phyloP scores from a whole-genome alignment of 2,329 filamentous ascomycete genomes.

The Nigrospora osmanthi region DNA sequence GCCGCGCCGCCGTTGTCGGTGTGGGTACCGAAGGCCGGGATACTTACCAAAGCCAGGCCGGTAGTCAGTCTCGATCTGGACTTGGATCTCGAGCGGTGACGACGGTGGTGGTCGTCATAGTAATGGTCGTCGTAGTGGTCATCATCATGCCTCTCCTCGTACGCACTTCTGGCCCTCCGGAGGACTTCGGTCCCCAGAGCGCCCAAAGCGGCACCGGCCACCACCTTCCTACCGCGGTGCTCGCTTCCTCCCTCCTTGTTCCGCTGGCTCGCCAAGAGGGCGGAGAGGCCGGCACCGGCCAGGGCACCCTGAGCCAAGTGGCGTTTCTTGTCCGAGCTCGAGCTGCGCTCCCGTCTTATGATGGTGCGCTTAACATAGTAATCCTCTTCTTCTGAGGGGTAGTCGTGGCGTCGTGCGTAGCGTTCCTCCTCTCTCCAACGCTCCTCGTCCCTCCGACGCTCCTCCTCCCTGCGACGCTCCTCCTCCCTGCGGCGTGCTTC shows the following conservation, averaged over 20 bases:
- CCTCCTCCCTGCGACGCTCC: constrained; percentile 6
- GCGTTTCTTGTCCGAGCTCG: constrained; percentile 45
- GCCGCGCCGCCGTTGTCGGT: not conserved
- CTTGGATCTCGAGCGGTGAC: constrained; percentile 26
- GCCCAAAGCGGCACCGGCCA: constrained; percentile 55
- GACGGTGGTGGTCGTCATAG: constrained; percentile 26
- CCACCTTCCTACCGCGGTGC: constrained; percentile 48
- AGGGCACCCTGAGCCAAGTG: constrained; percentile 58
- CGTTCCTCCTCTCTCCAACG: constrained; percentile 18
- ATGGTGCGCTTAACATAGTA: constrained; percentile 37
- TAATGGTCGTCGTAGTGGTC: constrained; percentile 23
- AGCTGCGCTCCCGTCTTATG: constrained; percentile 42
- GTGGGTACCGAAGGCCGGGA: not conserved
- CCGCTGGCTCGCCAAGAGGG: constrained; percentile 48
- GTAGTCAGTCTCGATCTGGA: constrained; percentile 43
- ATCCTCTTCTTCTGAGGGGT: constrained; percentile 33
- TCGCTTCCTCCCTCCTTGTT: constrained; percentile 41
- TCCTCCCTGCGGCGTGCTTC: constrained; percentile 7
- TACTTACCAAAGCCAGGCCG: constrained; percentile 48
- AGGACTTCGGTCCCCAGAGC: constrained; percentile 55
- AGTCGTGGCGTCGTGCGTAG: constrained; percentile 26
- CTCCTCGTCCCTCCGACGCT: constrained; percentile 20
- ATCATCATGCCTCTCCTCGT: constrained; percentile 43
- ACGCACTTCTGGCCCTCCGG: constrained; percentile 52
- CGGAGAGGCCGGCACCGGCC: constrained; percentile 53